These are phyloP conservation scores for Colletotrichum spinosum DNA, from an alignment of 2,329 filamentous ascomycete species.

Conservation along the genomic window DNA sequence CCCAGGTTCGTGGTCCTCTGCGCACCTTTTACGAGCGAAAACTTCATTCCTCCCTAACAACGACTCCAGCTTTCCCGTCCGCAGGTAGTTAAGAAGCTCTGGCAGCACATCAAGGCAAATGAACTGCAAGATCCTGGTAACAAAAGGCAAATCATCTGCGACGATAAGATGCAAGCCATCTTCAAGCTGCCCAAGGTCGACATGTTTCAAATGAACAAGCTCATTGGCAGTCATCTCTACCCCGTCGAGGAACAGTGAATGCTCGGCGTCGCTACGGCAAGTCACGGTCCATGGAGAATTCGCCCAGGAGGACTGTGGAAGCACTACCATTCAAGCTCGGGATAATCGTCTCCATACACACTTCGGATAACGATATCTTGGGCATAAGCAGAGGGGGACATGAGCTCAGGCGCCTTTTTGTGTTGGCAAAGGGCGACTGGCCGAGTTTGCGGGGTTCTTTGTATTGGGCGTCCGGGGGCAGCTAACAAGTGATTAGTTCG, in stretches of 20 bases:
- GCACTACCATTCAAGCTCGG: no score
- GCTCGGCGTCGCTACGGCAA: no score
- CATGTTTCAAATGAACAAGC: constrained; percentile 99
- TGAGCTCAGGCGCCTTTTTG: constrained; percentile 29
- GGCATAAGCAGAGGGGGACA: constrained; percentile 4
- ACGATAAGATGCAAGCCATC: constrained; percentile 89
- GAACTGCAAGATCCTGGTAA: constrained; percentile 91
- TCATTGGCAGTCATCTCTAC: constrained; percentile 90
- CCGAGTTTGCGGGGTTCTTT: constrained; percentile 20
- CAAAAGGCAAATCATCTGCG: constrained; percentile 92
- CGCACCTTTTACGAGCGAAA: neutral
- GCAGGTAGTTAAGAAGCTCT: constrained; percentile 95
- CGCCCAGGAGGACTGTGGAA: no score
- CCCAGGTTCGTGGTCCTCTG: constrained; percentile 60
- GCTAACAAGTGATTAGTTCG: constrained; percentile 17
- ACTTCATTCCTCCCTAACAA: constrained; percentile 38
- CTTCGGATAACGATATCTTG: neutral
- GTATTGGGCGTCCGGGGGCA: constrained; percentile 24
- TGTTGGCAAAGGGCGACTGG: constrained; percentile 26
- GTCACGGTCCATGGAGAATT: no score
- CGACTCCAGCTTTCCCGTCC: constrained; percentile 82
- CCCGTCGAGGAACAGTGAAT: constrained; percentile 70
- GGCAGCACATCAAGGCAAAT: constrained; percentile 92
- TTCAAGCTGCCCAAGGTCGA: constrained; percentile 93
- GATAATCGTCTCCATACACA: no score